Evolutionary conservation across 169 alveolate species (phyloP), one percentile per base, ranked within the genome.

Genomic region (Theileria sp.): DNA sequence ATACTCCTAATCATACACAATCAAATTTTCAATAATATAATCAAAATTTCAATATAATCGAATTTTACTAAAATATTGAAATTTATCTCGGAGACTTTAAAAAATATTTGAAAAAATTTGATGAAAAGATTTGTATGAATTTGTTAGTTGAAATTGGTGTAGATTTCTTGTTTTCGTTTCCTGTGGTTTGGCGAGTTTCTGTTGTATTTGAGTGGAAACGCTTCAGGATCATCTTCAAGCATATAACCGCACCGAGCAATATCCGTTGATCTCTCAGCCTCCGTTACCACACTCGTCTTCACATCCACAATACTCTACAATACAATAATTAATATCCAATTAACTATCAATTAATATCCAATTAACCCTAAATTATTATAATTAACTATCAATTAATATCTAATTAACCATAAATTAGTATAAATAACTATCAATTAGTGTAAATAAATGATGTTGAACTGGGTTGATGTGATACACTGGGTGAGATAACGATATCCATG

Each of bases 401-500:
- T 8, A 44, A 44, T 4, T 44, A 44, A 44, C 12, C 1, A 32
- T 32, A 32, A 32, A 32, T 32, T 32, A 32, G 36, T 1, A 3
- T 28, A 32, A 61, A 61, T 61, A 32, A 32, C 36, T 3, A 1
- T 32, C 1, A 32, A 32, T 32, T 32, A 32, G 36, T 1, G 36
- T 32, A 32, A 32, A 1, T 32, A 32, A 5, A n/a, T n/a, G 36
- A 32, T 32, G 36, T 3, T 32, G 5, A 44, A 44, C 8, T 44
- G 8, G 17, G 5, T 66, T 64, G 7, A 17, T n/a, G 4, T 17
- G 87, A 77, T 71, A 81, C 93, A 66, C 77, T 23, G 23, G 92
- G 89, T 67, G 88, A 83, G 71, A 91, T 87, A 73, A 87, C 89
- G 26, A 91, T 91, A 84, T 91, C 94, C 86, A 91, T 87, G 56